Base-by-base conservation (phyloP, 768 basidiomycete species). In the Amanita exitialis region DNA sequence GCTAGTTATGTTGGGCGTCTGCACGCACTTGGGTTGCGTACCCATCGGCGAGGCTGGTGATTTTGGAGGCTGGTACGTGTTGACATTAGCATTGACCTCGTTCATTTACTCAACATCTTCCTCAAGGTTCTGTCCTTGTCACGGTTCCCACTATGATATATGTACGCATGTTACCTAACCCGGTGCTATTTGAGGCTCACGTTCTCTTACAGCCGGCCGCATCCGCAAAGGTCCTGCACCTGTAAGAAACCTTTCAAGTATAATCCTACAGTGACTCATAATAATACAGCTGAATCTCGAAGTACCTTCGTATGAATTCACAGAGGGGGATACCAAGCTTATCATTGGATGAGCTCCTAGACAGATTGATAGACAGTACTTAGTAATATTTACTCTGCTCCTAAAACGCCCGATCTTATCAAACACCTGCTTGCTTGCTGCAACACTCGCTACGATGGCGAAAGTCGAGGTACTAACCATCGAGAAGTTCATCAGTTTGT, bases 21-120 rank as follows among this genome's bases (percentile, higher is more conserved):
- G 94, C 82, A 98, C 96, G 20, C 96, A 98, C 70, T 73, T 99
- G 58, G 95, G 95, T 66, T 98, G 95, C 72, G 95, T 99, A 42
- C 95, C 95, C 54, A 96, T 99, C 64, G 95, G 95, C 58, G 92
- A 95, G 69, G 83, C 91, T 56, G 93, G 92, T 66, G 95, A 97
- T 69, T 97, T 76, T 64, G 95, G 94, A 72, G 95, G 95, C 69
- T 99, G 95, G 94, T 92, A 63, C 52, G 82, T 70, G n/a, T 43
- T 55, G 16, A 43, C 32, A 5, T 23, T 38, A 12, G n/a, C 55
- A 45, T 38, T 23, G 38, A 56, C 10, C 30, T 32, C n/a, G 12
- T 50, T 10, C 32, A 15, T n/a, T 44, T 9, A 28, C 18, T 35
- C 48, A 49, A 39, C 41, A 9, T 18, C 7, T 18, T 27, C 46